Evolutionary conservation across 345 rosid genomes (phyloP).

Genomic region (Nephelium lappaceum): DNA sequence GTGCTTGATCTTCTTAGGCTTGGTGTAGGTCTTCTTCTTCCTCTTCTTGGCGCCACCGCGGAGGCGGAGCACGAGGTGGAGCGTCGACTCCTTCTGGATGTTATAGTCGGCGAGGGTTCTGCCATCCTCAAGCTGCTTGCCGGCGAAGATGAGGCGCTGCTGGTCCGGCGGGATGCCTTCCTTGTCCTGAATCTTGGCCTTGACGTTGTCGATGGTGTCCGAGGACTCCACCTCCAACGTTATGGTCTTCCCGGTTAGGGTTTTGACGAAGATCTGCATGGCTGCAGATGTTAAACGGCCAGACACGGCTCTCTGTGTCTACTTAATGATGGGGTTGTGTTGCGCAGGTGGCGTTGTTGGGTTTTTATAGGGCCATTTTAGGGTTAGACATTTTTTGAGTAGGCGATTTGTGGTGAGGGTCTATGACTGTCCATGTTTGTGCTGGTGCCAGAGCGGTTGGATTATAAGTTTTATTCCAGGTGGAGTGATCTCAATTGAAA

Average conservation of each 20-base stretch:
- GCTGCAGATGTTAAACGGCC: not conserved
- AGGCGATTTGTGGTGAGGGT: not conserved
- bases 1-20: conserved; percentile 74
- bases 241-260: conserved; percentile 74
- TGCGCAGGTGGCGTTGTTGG: not conserved
- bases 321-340: not conserved
- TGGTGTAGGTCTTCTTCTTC: conserved; percentile 79
- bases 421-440: not conserved
- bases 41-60: conserved; percentile 77
- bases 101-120: conserved; percentile 74
- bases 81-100: conserved; percentile 75
- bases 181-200: conserved; percentile 73
- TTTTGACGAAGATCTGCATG: conserved; percentile 80
- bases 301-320: not conserved
- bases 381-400: conserved; percentile 20
- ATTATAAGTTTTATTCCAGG: not conserved
- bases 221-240: conserved; percentile 71
- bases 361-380: conserved; percentile 19
- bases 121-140: conserved; percentile 70
- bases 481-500: not conserved
- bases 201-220: conserved; percentile 68
- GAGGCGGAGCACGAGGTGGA: conserved; percentile 66
- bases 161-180: conserved; percentile 72
- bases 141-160: conserved; percentile 67
- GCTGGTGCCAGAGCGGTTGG: not conserved